phyloP scores from a whole-genome alignment of 2,329 filamentous ascomycete genomes.

The Trichoderma arundinaceum region DNA sequence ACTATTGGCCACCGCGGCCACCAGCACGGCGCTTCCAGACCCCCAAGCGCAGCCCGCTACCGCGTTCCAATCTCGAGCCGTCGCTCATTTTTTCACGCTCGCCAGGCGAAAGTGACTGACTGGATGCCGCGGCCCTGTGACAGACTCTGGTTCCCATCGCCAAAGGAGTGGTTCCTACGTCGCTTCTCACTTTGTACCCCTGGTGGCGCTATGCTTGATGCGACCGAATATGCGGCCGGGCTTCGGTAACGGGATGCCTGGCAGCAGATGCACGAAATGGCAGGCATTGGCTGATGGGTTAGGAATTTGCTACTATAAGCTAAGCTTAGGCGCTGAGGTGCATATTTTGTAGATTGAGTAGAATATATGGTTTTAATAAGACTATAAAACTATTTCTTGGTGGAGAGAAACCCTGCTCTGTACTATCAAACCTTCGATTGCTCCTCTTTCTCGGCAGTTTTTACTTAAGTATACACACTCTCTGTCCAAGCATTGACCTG shows the following conservation, averaged over 20 bases:
- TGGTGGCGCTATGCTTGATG: conserved; percentile 21
- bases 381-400: no score
- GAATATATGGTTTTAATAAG: no score
- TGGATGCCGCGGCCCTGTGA: neutral
- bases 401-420: no score
- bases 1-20: conserved; percentile 31
- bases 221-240: conserved; percentile 30
- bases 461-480: conserved; percentile 74
- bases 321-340: neutral
- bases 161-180: neutral
- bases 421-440: no score
- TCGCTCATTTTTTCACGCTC: neutral
- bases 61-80: neutral
- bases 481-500: conserved; percentile 87
- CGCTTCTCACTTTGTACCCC: neutral
- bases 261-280: conserved; percentile 6
- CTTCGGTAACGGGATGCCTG: conserved; percentile 15
- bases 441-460: no score
- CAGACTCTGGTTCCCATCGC: neutral
- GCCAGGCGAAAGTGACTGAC: neutral
- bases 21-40: conserved; percentile 29
- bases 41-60: conserved; percentile 9
- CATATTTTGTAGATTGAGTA: neutral
- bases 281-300: neutral
- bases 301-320: neutral